Conservation (phyloP, 371 early-diverging fungal species). For the Apophysomyces ossiformis region DNA sequence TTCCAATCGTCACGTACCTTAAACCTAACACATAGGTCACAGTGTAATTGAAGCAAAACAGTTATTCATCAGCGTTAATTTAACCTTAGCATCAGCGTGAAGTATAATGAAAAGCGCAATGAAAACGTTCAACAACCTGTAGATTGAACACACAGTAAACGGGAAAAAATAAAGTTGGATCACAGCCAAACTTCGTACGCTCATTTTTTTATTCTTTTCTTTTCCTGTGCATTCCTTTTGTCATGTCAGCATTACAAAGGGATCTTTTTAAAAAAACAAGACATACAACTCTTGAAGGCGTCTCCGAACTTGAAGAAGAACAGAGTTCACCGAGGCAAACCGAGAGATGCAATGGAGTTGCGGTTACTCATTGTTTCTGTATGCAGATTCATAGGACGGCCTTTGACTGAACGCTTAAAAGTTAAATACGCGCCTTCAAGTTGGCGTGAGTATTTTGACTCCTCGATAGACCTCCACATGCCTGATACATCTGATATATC, state of each 20-base stretch:
- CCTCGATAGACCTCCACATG: slow-evolving; percentile 29
- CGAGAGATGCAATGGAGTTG: background rate
- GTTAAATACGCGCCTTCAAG: slow-evolving; percentile 29
- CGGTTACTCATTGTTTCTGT: slow-evolving; percentile 4
- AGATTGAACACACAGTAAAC: no score
- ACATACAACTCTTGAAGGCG: slow-evolving; percentile 22
- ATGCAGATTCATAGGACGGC: background rate
- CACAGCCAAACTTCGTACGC: background rate
- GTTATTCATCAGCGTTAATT: no score
- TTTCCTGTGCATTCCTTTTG: background rate
- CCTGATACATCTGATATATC: slow-evolving; percentile 36
- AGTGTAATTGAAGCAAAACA: no score
- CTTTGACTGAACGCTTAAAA: slow-evolving; percentile 9
- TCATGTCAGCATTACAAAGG: slow-evolving; percentile 50
- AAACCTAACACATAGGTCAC: no score
- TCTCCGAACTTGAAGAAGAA: slow-evolving; percentile 24
- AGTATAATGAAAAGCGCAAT: no score
- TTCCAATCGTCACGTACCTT: no score
- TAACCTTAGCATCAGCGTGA: no score
- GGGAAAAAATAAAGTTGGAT: background rate
- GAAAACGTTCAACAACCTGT: no score
- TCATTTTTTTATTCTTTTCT: slow-evolving; percentile 11
- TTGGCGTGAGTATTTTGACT: slow-evolving; percentile 49
- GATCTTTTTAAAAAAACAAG: slow-evolving; percentile 40
- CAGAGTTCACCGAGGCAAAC: background rate